Evolutionary conservation across 2,329 filamentous ascomycete genomes (phyloP).

Genomic region (Aspergillus sergii): DNA sequence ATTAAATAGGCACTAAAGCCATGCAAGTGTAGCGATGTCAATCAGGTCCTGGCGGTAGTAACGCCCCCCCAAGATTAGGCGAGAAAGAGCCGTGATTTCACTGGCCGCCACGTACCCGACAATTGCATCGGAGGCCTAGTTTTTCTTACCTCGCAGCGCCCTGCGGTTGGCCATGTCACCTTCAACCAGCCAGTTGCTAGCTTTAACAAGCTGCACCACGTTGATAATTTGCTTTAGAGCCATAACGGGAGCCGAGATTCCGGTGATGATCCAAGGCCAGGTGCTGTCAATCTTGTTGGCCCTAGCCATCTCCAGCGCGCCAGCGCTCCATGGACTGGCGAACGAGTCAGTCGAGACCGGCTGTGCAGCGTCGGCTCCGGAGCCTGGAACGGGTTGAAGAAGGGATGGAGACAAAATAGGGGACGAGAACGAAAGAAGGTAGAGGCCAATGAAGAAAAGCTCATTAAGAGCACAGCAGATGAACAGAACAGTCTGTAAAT

Average conservation of each 20-base stretch:
- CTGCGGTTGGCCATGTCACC: constrained; percentile 74
- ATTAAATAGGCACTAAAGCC: constrained; percentile 34
- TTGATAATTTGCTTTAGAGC: constrained; percentile 91
- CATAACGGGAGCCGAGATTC: constrained; percentile 84
- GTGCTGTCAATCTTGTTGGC: constrained; percentile 89
- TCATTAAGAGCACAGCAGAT: constrained; percentile 89
- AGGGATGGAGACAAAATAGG: constrained; percentile 86
- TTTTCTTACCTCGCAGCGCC: constrained; percentile 43
- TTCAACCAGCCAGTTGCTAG: constrained; percentile 87
- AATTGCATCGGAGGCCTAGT: constrained; percentile 17
- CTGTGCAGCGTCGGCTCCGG: constrained; percentile 61
- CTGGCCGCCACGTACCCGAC: background rate
- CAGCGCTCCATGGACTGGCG: constrained; percentile 86
- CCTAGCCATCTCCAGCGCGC: constrained; percentile 85
- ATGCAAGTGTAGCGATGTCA: constrained; percentile 28
- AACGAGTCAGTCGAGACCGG: constrained; percentile 75
- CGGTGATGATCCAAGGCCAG: constrained; percentile 77
- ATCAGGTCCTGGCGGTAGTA: background rate
- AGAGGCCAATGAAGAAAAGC: constrained; percentile 96
- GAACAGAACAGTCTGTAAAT: constrained; percentile 78
- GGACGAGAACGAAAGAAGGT: constrained; percentile 95
- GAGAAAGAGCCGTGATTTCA: background rate
- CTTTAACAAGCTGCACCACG: constrained; percentile 89
- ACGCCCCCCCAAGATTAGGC: background rate
- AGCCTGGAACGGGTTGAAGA: constrained; percentile 52